Conservation (phyloP, 208 protist genomes). For the Wallacemonas sp. region DNA sequence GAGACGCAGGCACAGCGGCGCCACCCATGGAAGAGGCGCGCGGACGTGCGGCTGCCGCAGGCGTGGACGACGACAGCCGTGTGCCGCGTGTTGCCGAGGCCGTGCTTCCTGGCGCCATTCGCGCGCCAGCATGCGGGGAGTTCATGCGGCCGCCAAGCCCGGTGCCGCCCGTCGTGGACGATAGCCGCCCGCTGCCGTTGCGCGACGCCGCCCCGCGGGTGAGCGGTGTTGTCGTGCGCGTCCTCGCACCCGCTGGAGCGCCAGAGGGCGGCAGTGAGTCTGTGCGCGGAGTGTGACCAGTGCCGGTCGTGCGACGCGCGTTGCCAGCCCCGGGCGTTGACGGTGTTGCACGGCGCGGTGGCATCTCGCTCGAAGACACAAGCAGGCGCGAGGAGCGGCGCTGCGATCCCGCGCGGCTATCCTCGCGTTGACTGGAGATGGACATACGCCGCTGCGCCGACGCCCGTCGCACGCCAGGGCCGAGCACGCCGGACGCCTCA, state of each 20-base stretch:
- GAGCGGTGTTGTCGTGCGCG: not conserved
- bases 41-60: not conserved
- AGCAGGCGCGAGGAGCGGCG: constrained; percentile 3
- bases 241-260: too few relatives aligned
- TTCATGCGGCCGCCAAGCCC: not conserved
- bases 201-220: not conserved
- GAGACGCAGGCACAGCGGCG: too few relatives aligned
- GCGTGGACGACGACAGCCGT: not conserved
- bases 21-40: not conserved
- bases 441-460: not conserved
- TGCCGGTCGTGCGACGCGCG: not conserved
- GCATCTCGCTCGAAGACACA: not conserved
- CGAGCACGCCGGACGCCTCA: constrained; percentile 1
- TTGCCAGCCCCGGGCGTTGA: not conserved
- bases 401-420: not conserved
- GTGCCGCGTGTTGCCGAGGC: not conserved
- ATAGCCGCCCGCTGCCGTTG: not conserved
- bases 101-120: not conserved
- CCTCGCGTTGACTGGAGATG: not conserved
- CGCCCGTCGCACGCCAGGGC: not conserved
- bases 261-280: too few relatives aligned
- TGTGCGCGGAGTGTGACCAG: not conserved
- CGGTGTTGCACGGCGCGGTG: not conserved
- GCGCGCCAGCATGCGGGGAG: not conserved
- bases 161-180: not conserved